Evolutionary conservation across 139 green algal genomes (phyloP).

Genomic region (Auxenochlorella protothecoides): DNA sequence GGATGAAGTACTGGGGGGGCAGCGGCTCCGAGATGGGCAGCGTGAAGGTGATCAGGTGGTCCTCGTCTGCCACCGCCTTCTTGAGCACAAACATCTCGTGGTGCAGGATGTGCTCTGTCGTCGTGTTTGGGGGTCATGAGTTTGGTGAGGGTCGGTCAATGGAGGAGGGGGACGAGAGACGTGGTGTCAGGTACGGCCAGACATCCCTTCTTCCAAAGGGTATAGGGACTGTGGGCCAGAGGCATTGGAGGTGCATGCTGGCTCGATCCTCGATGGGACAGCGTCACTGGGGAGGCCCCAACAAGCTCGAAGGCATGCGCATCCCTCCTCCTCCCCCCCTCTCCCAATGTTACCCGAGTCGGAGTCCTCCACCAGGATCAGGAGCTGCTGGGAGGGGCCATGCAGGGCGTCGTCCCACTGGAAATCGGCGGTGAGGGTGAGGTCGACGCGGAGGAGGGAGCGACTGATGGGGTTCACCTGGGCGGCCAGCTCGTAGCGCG

Average conservation of each 20-base stretch:
- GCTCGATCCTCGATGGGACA: too few species aligned
- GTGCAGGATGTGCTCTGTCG: constrained; percentile 80
- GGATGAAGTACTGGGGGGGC: constrained; percentile 95
- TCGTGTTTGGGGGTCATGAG: too few species aligned
- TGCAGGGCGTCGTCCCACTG: constrained; percentile 88
- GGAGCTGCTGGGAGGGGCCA: constrained; percentile 88
- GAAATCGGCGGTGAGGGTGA: constrained; percentile 97
- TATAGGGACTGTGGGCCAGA: too few species aligned
- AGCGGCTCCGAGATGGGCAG: constrained; percentile 88
- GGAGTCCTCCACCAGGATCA: constrained; percentile 90
- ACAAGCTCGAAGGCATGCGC: neutral
- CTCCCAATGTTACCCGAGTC: constrained; percentile 14
- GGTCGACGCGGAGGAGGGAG: constrained; percentile 82
- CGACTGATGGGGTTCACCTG: constrained; percentile 95
- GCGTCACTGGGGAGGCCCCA: too few species aligned
- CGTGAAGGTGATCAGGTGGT: constrained; percentile 86
- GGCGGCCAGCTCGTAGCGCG: constrained; percentile 69
- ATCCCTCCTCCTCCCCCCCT: neutral
- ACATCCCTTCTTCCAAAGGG: too few species aligned
- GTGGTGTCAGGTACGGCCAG: too few species aligned
- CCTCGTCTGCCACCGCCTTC: constrained; percentile 60
- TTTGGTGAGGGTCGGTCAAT: too few species aligned
- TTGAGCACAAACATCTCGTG: constrained; percentile 93
- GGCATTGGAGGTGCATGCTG: too few species aligned
- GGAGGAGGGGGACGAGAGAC: neutral